These are phyloP conservation scores for Penicillium sp. DNA, from an alignment of 2,329 filamentous ascomycete species.

Conservation along the genomic window DNA sequence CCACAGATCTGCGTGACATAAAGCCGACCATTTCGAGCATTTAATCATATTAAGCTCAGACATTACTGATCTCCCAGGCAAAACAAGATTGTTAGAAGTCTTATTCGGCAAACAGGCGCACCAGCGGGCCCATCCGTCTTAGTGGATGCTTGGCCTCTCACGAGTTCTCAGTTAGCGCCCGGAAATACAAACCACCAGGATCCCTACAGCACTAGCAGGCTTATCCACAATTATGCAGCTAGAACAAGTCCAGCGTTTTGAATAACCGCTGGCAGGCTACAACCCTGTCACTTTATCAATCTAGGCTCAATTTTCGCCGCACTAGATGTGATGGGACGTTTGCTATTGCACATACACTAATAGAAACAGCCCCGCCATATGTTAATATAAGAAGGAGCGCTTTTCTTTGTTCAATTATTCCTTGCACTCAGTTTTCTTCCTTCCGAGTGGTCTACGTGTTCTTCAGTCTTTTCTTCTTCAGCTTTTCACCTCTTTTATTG, in stretches of 20 bases:
- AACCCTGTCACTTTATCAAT: not conserved
- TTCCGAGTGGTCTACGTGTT: not conserved
- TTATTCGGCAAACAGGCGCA: too few species aligned
- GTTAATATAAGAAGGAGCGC: not conserved
- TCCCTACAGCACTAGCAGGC: not conserved
- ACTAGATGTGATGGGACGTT: not conserved
- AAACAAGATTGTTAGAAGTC: too few species aligned
- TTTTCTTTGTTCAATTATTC: not conserved
- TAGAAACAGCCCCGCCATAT: not conserved
- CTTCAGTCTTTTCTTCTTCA: not conserved
- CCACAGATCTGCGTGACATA: too few species aligned
- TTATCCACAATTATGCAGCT: slow-evolving; percentile 2
- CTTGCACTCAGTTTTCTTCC: not conserved
- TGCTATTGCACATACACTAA: not conserved
- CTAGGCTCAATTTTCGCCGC: not conserved
- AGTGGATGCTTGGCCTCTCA: not conserved
- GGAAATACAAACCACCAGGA: not conserved
- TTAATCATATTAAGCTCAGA: too few species aligned
- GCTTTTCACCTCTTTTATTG: not conserved
- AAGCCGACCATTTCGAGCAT: too few species aligned
- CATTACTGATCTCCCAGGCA: too few species aligned
- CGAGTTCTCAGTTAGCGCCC: slow-evolving; percentile 1
- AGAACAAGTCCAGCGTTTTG: slow-evolving; percentile 2
- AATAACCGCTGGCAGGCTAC: not conserved
- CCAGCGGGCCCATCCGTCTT: not conserved